A percentile compares a stretch with the other conserved stretches of the same genome.
Evolutionary conservation across 73 alveolate species (phyloP).

Genomic region (Halteria grandinella): DNA sequence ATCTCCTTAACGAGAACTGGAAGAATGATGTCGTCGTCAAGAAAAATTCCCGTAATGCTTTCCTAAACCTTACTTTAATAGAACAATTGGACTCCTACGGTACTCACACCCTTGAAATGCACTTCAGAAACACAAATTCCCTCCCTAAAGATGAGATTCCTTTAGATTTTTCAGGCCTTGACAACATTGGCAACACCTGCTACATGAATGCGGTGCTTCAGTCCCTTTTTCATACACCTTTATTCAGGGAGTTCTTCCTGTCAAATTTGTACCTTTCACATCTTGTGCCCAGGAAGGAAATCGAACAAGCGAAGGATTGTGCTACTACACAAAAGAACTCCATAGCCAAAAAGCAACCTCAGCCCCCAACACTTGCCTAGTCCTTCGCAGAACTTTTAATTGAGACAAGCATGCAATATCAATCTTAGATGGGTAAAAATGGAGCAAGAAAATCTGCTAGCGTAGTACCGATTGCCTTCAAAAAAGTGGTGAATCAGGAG

Average conservation of each 20-base stretch:
- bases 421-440: too few species aligned
- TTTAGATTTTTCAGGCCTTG: slow-evolving; percentile 51
- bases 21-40: slow-evolving; percentile 42
- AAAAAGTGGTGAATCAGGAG: slow-evolving; percentile 58
- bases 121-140: slow-evolving; percentile 16
- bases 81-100: slow-evolving; percentile 56
- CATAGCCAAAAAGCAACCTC: not conserved
- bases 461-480: slow-evolving; percentile 35
- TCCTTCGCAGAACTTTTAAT: slow-evolving; percentile 21
- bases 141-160: slow-evolving; percentile 25
- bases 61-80: not conserved
- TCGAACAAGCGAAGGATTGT: too few species aligned
- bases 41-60: slow-evolving; percentile 27
- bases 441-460: too few species aligned
- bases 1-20: slow-evolving; percentile 53
- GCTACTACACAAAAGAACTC: slow-evolving; percentile 21
- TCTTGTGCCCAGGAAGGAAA: too few species aligned
- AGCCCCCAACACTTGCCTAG: slow-evolving; percentile 11
- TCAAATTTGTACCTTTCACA: slow-evolving; percentile 5
- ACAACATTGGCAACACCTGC: slow-evolving; percentile 79
- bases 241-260: slow-evolving; percentile 56
- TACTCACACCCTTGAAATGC: slow-evolving; percentile 59
- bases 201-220: slow-evolving; percentile 73
- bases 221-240: slow-evolving; percentile 68
- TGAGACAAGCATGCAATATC: slow-evolving; percentile 1